Conservation (phyloP, 352 stramenopile genomes). For the Pythium aphanidermatum region DNA sequence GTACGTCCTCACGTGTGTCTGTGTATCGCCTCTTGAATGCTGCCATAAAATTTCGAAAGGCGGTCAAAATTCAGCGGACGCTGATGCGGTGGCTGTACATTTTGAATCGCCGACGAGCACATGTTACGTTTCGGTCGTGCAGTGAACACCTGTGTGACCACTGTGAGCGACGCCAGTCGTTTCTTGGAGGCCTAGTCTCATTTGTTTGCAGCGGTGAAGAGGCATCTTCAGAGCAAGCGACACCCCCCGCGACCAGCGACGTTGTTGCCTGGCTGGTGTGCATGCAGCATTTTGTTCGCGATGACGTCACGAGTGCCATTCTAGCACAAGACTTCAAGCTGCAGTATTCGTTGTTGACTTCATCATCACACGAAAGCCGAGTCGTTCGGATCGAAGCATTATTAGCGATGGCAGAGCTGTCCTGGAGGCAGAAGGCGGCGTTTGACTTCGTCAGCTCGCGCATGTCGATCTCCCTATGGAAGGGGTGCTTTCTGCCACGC, state of each 20-base stretch:
- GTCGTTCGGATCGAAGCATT: constrained; percentile 9
- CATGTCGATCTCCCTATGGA: constrained; percentile 13
- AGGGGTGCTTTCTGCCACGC: no score
- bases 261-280: no score
- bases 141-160: no score
- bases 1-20: no score
- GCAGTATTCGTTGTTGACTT: constrained; percentile 7
- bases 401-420: constrained; percentile 8
- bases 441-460: constrained; percentile 13
- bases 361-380: constrained; percentile 6
- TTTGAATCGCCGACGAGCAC: background rate
- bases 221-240: no score
- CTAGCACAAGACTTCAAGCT: constrained; percentile 17
- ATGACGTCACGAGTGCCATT: no score
- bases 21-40: background rate
- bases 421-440: constrained; percentile 7
- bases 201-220: constrained; percentile 1
- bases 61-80: constrained; percentile 17
- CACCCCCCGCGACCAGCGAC: no score
- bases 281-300: no score
- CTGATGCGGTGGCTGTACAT: constrained; percentile 26
- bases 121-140: constrained; percentile 3
- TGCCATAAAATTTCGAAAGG: constrained; percentile 15
- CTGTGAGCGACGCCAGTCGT: constrained; percentile 10
- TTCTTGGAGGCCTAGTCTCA: constrained; percentile 10